Base-by-base conservation (phyloP, 495 filamentous ascomycete genomes). In the Daldinia bambusicola region DNA sequence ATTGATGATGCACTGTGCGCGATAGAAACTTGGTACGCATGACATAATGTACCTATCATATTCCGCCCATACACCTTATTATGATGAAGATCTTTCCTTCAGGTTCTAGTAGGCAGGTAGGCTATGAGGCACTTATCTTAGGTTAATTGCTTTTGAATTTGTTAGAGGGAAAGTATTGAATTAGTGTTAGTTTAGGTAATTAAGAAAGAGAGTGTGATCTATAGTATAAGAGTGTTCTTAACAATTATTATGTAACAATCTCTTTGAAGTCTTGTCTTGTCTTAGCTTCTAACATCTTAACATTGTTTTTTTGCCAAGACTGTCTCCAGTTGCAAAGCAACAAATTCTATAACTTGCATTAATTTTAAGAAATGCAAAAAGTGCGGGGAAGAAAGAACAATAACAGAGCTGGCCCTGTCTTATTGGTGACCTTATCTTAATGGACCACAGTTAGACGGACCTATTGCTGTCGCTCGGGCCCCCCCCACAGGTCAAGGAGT, bases 381-480 rank as follows among this genome's bases (percentile, higher is more conserved):
- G 43, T 48, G 43, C 18, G 43, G 43, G 43, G 43, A 48, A 48
- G 18, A 48, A 48, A 22, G 18, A 9, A 48, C 10, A 12, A 1
- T 48, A 8, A 13, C 16, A 48, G 43, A 20, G 34, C 18, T 22
- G 2, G 9, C 16, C 22, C 20, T 10, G 8, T 18, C 16, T 22
- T 48, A 48, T 48, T 48, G 43, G 43, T 12, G 18, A 48, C 43
- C 9, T 48, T 48, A 48, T 48, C 18, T 48, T 48, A 48, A 12
- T 48, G 43, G 18, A 48, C 43, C 43, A 48, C 6, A 22, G 18
- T 48, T 48, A 16, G 8, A 18, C 13, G 34, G 9, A 36, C 34
- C 34, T 7, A 10, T 8, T 48, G 16, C 18, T 22, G 2, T 22
- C 43, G 43, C 43, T 48, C 43, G 20, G 43, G 43, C 43, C 43